Percentiles rank a stretch among this genome's conserved stretches.
phyloP scores from a whole-genome alignment of 495 filamentous ascomycete species.

The Collariella sp. region DNA sequence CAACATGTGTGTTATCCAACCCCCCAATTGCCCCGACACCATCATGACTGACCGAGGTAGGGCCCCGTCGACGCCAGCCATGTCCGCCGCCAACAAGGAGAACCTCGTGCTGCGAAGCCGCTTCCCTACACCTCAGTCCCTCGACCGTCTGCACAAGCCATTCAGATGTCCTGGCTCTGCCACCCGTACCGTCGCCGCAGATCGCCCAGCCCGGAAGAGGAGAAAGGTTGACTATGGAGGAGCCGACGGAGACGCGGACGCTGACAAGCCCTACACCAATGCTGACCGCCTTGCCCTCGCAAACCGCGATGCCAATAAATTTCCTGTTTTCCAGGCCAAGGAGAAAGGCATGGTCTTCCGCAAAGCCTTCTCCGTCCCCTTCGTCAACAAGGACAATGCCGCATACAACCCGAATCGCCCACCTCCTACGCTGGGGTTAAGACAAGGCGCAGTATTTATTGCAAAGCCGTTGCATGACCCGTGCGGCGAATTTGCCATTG shows the following conservation, averaged over 20 bases:
- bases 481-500: constrained; percentile 91
- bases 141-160: constrained; percentile 69
- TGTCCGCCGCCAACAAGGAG: constrained; percentile 24
- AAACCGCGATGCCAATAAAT: constrained; percentile 81
- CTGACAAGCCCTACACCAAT: constrained; percentile 78
- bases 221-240: constrained; percentile 85
- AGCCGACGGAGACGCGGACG: constrained; percentile 63
- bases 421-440: constrained; percentile 77
- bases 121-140: constrained; percentile 37
- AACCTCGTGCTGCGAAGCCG: constrained; percentile 25
- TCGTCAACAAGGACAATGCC: constrained; percentile 67
- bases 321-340: constrained; percentile 80
- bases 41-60: too few species aligned
- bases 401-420: constrained; percentile 69
- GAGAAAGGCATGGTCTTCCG: constrained; percentile 78
- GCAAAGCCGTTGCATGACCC: constrained; percentile 92
- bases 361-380: constrained; percentile 73
- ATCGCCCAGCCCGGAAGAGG: constrained; percentile 76
- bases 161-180: constrained; percentile 92
- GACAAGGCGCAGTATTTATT: constrained; percentile 74
- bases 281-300: constrained; percentile 79
- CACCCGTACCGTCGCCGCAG: constrained; percentile 57
- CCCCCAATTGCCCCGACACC: too few species aligned
- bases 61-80: constrained; percentile 12
- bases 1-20: too few species aligned